Base-by-base conservation (phyloP, 306 rosid species). In the Psophocarpus tetragonolobus region DNA sequence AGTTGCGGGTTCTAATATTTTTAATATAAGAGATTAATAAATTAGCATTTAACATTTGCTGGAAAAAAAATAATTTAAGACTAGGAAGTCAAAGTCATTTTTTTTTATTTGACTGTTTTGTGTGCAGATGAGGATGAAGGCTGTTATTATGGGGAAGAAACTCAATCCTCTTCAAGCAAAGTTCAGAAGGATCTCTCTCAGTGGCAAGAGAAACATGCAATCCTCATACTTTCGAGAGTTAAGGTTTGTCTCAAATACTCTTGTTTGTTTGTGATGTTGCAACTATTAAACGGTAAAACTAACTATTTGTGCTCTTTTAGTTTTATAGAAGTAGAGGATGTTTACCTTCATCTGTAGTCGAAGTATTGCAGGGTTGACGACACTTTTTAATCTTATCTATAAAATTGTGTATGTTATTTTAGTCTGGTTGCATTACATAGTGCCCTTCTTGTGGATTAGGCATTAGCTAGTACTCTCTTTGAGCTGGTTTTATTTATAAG, bases 191-290 rank as follows among this genome's bases (percentile, higher is more conserved):
- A 92, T 86, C 97, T 92, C 65, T 92, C 97, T 5, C 84, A 88
- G 61, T 94, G 98, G 98, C 98, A 94, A 83, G 88, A 90, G 84
- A 89, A 78, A 70, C 98, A 94, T 72, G 98, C 98, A 4, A 74
- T 60, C 66, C 90, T 92, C 72, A 75, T 92, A 65, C 94, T 94
- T n/a, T 90, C 94, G 23, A 88, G 81, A 88, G 93, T 85, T 29
- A 94, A 92, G 96, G 97, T 94, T 71, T 41, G 47, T 75, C 71
- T 60, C 70, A 14, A 6, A 44, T 65, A 15, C 80, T 68, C 14
- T 23, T 74, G 48, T 60, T 83, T 48, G 45, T 12, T 45, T 33
- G 0, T 14, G 35, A 45, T 71, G 73, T 27, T 48, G 71, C n/a
- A 78, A 64, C 14, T 77, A 63, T 9, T 33, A 32, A 2, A 53